These are phyloP conservation scores for Camelina neglecta DNA, from an alignment of 345 rosid genomes.

Conservation along the genomic window DNA sequence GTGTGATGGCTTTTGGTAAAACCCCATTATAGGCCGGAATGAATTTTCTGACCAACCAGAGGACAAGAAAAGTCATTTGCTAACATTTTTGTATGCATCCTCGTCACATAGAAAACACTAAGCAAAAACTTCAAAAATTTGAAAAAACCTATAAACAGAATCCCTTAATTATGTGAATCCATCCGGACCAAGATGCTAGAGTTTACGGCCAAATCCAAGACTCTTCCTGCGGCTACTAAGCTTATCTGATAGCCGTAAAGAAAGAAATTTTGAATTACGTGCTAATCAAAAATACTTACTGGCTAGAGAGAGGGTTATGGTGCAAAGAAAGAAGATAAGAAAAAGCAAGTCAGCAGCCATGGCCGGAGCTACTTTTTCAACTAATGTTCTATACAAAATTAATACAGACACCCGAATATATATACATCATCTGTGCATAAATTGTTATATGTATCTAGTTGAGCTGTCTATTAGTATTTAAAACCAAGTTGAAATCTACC, in stretches of 20 bases:
- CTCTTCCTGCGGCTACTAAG: no score
- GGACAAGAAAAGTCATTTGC: no score
- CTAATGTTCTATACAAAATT: not conserved
- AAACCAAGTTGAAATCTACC: slow-evolving; percentile 20
- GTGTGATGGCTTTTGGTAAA: no score
- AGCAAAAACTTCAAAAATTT: no score
- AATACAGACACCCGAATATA: not conserved
- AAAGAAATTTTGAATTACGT: not conserved
- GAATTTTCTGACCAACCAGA: no score
- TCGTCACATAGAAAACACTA: no score
- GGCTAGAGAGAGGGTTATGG: slow-evolving; percentile 27
- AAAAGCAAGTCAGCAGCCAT: slow-evolving; percentile 27
- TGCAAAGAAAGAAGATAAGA: slow-evolving; percentile 17
- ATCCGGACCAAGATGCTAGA: no score
- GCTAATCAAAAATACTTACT: slow-evolving; percentile 12
- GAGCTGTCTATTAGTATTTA: slow-evolving; percentile 9
- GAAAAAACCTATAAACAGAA: no score
- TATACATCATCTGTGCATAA: not conserved
- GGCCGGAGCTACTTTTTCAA: not conserved
- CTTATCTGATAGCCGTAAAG: not conserved
- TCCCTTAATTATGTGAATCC: no score
- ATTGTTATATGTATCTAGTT: not conserved
- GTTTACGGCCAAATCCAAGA: no score
- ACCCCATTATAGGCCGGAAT: no score
- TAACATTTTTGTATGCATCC: no score